phyloP scores from a whole-genome alignment of 2,329 filamentous ascomycete genomes.

The Penicillium sp. region DNA sequence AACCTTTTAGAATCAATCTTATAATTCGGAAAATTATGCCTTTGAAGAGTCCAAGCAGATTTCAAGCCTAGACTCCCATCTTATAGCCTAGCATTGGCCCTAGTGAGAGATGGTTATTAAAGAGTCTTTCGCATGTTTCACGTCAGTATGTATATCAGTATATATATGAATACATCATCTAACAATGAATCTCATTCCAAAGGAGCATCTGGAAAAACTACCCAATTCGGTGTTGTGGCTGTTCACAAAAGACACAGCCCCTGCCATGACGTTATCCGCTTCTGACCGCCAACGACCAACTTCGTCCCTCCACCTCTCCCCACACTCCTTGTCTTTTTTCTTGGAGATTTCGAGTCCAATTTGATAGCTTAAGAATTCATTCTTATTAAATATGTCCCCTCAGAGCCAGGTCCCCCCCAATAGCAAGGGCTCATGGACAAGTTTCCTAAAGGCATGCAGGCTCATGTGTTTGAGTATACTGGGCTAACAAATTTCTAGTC shows the following conservation, averaged over 20 bases:
- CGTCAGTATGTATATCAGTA: background rate
- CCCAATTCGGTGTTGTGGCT: constrained; percentile 6
- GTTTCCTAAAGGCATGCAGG: constrained; percentile 47
- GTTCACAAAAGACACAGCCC: constrained; percentile 2
- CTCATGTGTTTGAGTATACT: background rate
- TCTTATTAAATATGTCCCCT: constrained; percentile 32
- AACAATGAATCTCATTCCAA: background rate
- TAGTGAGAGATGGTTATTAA: background rate
- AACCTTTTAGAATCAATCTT: background rate
- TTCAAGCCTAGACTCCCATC: background rate
- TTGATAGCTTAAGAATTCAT: background rate
- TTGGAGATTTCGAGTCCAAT: constrained; percentile 1
- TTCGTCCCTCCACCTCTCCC: constrained; percentile 9
- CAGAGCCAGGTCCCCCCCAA: constrained; percentile 41
- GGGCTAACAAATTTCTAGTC: constrained; percentile 46
- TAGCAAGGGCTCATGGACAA: constrained; percentile 49
- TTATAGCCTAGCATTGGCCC: background rate
- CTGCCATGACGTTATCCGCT: constrained; percentile 25
- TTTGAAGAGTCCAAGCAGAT: background rate
- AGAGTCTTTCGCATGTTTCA: background rate
- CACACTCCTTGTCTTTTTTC: constrained; percentile 1
- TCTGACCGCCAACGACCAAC: constrained; percentile 25
- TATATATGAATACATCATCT: background rate
- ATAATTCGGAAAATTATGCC: background rate
- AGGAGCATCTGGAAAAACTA: background rate